Conservation (phyloP, 2,329 filamentous ascomycete species). For the Sporothrix mexicana region DNA sequence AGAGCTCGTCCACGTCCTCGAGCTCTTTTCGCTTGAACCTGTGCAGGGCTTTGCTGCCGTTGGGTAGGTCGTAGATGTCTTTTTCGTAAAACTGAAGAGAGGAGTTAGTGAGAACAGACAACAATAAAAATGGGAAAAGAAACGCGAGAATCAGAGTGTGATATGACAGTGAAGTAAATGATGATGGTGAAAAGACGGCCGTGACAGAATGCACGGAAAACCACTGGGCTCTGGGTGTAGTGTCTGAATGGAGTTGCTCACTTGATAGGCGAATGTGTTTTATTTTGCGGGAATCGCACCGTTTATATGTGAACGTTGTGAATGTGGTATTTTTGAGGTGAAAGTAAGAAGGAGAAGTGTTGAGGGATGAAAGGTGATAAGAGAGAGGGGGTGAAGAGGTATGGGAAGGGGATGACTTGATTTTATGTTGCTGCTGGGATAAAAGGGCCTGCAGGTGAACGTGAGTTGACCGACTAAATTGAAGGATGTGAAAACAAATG, state of each 20-base stretch:
- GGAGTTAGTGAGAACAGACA: neutral
- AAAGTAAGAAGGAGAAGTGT: neutral
- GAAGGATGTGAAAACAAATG: too few species aligned
- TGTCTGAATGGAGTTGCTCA: neutral
- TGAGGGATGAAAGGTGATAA: neutral
- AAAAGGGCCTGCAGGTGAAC: neutral
- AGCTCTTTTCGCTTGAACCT: conserved; percentile 31
- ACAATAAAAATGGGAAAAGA: neutral
- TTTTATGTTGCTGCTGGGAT: neutral
- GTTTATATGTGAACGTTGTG: too few species aligned
- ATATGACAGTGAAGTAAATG: neutral
- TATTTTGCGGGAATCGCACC: too few species aligned
- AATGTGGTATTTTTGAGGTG: neutral
- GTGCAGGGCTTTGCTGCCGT: conserved; percentile 36
- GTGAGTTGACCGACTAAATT: too few species aligned
- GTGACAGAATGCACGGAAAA: neutral
- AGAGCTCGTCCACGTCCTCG: conserved; percentile 27
- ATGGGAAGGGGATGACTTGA: neutral
- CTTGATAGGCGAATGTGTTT: neutral
- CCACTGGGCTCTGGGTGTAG: neutral
- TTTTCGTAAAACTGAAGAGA: conserved; percentile 25
- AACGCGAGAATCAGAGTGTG: neutral
- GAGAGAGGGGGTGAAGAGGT: neutral
- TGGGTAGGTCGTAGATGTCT: conserved; percentile 32
- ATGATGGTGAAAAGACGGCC: too few species aligned